Evolutionary conservation across 768 basidiomycete genomes (phyloP).

Genomic region (Suillus bovinus): DNA sequence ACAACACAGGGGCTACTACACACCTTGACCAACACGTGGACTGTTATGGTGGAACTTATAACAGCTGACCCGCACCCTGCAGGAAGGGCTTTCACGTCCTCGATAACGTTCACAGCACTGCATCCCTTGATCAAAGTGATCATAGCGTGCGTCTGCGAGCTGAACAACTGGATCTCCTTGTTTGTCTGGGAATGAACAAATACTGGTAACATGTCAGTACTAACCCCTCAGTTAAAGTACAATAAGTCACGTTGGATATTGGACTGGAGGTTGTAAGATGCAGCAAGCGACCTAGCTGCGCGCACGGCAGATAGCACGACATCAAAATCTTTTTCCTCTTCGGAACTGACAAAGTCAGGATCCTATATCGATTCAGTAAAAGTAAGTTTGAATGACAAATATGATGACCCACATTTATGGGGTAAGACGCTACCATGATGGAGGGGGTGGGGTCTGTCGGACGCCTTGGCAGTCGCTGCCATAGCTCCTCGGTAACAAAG

Average conservation of each 20-base stretch:
- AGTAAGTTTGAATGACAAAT: neutral
- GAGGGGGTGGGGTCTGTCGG: slow-evolving; percentile 80
- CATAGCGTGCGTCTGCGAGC: slow-evolving; percentile 74
- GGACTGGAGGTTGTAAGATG: slow-evolving; percentile 84
- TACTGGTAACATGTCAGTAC: slow-evolving; percentile 44
- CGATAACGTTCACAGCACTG: slow-evolving; percentile 71
- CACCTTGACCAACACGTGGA: slow-evolving; percentile 83
- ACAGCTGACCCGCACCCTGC: slow-evolving; percentile 85
- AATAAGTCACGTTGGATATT: slow-evolving; percentile 72
- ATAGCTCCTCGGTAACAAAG: slow-evolving; percentile 96
- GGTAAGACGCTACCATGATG: slow-evolving; percentile 89
- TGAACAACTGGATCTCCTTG: slow-evolving; percentile 64
- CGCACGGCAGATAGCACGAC: slow-evolving; percentile 79
- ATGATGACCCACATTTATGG: slow-evolving; percentile 62
- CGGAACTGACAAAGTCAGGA: slow-evolving; percentile 54
- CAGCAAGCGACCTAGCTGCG: slow-evolving; percentile 81
- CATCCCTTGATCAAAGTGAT: slow-evolving; percentile 85
- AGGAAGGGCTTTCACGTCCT: slow-evolving; percentile 58
- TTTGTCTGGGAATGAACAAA: slow-evolving; percentile 72
- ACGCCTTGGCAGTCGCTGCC: slow-evolving; percentile 92
- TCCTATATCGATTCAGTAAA: slow-evolving; percentile 44
- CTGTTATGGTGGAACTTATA: slow-evolving; percentile 70
- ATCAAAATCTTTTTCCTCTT: slow-evolving; percentile 85
- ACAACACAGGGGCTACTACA: neutral
- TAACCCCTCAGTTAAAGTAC: neutral